These are phyloP conservation scores for Pichia manshurica DNA, from an alignment of 805 yeast genomes.

Conservation along the genomic window DNA sequence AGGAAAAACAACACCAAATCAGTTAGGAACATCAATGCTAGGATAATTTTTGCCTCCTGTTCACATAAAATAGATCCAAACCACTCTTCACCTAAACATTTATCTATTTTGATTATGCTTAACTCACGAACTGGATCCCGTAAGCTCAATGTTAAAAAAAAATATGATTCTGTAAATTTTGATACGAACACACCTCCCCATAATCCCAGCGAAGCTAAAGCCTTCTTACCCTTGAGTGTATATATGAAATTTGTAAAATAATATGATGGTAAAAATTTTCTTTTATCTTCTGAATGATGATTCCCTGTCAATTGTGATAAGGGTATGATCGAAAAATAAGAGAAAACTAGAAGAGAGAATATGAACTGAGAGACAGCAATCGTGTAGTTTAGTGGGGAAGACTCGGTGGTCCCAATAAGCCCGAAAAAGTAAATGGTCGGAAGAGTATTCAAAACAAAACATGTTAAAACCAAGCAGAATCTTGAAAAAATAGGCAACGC, in stretches of 20 bases:
- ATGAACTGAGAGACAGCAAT: slow-evolving; percentile 52
- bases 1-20: slow-evolving; percentile 67
- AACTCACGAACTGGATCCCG: slow-evolving; percentile 71
- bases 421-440: slow-evolving; percentile 53
- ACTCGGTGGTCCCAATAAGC: slow-evolving; percentile 30
- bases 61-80: slow-evolving; percentile 50
- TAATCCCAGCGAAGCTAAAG: slow-evolving; percentile 58
- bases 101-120: slow-evolving; percentile 44
- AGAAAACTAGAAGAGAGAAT: slow-evolving; percentile 47
- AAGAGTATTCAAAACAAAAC: slow-evolving; percentile 39
- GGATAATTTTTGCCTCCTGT: slow-evolving; percentile 50
- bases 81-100: slow-evolving; percentile 58
- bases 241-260: slow-evolving; percentile 58
- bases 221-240: slow-evolving; percentile 45
- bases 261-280: slow-evolving; percentile 47
- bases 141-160: slow-evolving; percentile 65
- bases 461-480: slow-evolving; percentile 34
- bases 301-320: slow-evolving; percentile 49
- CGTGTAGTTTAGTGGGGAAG: slow-evolving; percentile 33
- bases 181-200: slow-evolving; percentile 65
- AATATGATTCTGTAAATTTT: slow-evolving; percentile 72
- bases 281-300: slow-evolving; percentile 27
- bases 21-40: slow-evolving; percentile 48
- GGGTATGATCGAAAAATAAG: slow-evolving; percentile 59
- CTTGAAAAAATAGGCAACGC: slow-evolving; percentile 53